phyloP scores from a whole-genome alignment of 805 yeast species.

The Kuraishia ogatae region DNA sequence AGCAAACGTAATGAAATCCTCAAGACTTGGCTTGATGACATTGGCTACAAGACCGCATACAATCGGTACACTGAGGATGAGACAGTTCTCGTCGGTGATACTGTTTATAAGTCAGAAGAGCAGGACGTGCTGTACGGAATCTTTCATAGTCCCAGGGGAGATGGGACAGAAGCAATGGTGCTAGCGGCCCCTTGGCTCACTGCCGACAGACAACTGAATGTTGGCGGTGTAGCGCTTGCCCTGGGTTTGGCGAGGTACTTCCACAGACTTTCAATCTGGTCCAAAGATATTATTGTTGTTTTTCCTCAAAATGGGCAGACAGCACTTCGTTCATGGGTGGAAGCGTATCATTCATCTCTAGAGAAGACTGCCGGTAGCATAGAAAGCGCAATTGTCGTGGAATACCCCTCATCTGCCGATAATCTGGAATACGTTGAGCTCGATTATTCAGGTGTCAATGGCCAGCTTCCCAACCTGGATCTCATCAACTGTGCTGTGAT shows the following conservation, averaged over 20 bases:
- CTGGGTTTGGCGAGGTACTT: conserved; percentile 74
- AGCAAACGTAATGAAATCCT: conserved; percentile 36
- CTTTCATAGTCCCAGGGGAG: conserved; percentile 90
- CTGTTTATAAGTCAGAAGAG: conserved; percentile 24
- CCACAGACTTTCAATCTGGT: conserved; percentile 86
- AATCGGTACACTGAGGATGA: conserved; percentile 20
- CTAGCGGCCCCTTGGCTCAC: conserved; percentile 83
- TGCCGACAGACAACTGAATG: conserved; percentile 45
- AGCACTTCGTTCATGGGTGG: conserved; percentile 82
- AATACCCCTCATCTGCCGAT: conserved; percentile 58
- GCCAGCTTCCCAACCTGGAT: conserved; percentile 93
- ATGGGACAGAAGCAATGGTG: conserved; percentile 92
- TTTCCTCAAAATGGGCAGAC: conserved; percentile 64
- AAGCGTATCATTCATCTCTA: conserved; percentile 79
- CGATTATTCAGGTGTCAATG: conserved; percentile 82
- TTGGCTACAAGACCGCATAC: conserved; percentile 60
- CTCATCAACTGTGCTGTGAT: conserved; percentile 74
- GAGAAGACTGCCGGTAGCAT: conserved; percentile 90
- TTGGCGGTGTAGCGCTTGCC: conserved; percentile 73
- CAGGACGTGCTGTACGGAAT: conserved; percentile 52
- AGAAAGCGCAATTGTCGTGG: conserved; percentile 83
- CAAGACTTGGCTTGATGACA: conserved; percentile 52
- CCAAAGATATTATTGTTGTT: conserved; percentile 84
- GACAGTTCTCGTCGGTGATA: conserved; percentile 25
- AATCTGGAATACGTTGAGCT: conserved; percentile 68